phyloP scores from a whole-genome alignment of 331 rosid genomes.

The Acacia pycnantha region DNA sequence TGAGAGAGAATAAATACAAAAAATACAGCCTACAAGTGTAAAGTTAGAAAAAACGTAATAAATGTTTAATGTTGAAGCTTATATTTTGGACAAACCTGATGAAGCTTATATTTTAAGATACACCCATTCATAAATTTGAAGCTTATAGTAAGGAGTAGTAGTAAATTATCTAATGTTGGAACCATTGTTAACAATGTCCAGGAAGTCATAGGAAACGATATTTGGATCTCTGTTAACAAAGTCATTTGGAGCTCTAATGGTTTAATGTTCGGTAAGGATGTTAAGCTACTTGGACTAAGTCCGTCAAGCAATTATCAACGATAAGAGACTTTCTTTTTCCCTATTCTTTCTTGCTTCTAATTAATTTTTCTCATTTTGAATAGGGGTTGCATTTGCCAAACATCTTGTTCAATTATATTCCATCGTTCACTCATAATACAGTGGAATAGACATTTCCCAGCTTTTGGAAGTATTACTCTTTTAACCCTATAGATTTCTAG shows the following conservation, averaged over 20 bases:
- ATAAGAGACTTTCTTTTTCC: background rate
- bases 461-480: constrained; percentile 28
- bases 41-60: no score
- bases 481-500: background rate
- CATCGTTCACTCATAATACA: no score
- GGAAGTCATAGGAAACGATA: constrained; percentile 26
- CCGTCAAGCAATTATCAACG: background rate
- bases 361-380: background rate
- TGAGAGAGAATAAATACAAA: no score
- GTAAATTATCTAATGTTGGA: constrained; percentile 6
- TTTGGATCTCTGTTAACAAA: constrained; percentile 30
- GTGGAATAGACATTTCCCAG: background rate
- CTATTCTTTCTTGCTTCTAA: background rate
- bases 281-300: background rate
- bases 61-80: no score
- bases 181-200: constrained; percentile 23
- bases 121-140: no score
- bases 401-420: constrained; percentile 40
- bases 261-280: constrained; percentile 39
- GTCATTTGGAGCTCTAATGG: constrained; percentile 42
- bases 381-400: constrained; percentile 46
- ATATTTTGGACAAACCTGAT: no score
- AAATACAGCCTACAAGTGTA: no score
- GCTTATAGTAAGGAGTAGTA: no score
- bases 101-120: no score